phyloP scores from a whole-genome alignment of 2,329 filamentous ascomycete genomes.

The Claviceps capensis region DNA sequence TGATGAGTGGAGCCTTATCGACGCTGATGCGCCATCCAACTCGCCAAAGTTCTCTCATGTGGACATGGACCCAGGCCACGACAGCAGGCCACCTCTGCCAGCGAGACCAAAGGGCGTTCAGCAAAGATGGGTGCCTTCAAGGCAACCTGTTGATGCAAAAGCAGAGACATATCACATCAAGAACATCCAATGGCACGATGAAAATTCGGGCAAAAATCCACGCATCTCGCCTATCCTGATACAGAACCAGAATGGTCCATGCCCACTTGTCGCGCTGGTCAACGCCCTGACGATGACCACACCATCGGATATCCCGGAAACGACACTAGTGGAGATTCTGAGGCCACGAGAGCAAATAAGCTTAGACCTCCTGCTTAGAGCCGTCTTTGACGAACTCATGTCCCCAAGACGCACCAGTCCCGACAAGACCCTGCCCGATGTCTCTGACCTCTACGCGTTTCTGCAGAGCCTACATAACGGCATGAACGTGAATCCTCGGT shows the following conservation, averaged over 20 bases:
- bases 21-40: constrained; percentile 22
- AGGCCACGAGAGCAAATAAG: constrained; percentile 76
- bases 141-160: constrained; percentile 30
- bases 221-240: constrained; percentile 76
- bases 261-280: constrained; percentile 80
- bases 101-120: constrained; percentile 18
- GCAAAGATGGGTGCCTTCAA: constrained; percentile 24
- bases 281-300: constrained; percentile 84
- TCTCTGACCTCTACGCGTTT: constrained; percentile 78
- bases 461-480: constrained; percentile 81
- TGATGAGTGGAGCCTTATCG: constrained; percentile 40
- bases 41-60: constrained; percentile 5
- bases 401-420: constrained; percentile 53
- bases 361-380: constrained; percentile 70
- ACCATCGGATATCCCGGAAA: constrained; percentile 44
- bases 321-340: constrained; percentile 65
- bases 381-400: constrained; percentile 87
- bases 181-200: constrained; percentile 74
- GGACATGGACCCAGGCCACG: constrained; percentile 6
- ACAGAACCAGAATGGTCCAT: constrained; percentile 90
- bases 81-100: constrained; percentile 23
- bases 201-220: constrained; percentile 41
- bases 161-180: constrained; percentile 86
- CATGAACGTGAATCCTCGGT: constrained; percentile 95
- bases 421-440: constrained; percentile 61